Evolutionary conservation across 2,329 filamentous ascomycete species (phyloP).

Genomic region (Raffaelea ambrosiae): DNA sequence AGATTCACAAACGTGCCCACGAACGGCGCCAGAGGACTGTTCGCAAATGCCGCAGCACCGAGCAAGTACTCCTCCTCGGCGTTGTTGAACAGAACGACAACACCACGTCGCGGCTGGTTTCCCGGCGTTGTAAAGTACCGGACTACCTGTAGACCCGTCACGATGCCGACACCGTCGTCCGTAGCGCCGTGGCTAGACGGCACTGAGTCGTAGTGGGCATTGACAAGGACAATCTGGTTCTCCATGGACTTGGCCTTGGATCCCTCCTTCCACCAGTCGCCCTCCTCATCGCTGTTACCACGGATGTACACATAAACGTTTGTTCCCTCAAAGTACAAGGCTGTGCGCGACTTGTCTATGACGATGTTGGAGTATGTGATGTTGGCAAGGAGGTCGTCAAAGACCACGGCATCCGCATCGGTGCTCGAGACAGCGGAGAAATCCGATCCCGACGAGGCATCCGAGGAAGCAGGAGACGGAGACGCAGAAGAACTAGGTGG

Average conservation of each 20-base stretch:
- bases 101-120: slow-evolving; percentile 66
- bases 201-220: slow-evolving; percentile 88
- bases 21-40: slow-evolving; percentile 72
- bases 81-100: slow-evolving; percentile 86
- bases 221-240: slow-evolving; percentile 77
- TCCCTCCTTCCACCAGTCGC: slow-evolving; percentile 57
- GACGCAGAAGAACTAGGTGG: too few species aligned
- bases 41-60: slow-evolving; percentile 75
- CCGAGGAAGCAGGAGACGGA: neutral
- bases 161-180: slow-evolving; percentile 84
- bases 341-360: slow-evolving; percentile 19
- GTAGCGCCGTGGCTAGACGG: slow-evolving; percentile 89
- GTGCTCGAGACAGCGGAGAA: neutral
- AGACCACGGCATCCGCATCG: slow-evolving; percentile 43
- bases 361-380: slow-evolving; percentile 52
- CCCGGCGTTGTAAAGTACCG: slow-evolving; percentile 71
- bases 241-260: slow-evolving; percentile 28
- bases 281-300: slow-evolving; percentile 64
- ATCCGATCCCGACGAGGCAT: neutral
- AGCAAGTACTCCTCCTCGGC: slow-evolving; percentile 90
- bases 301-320: slow-evolving; percentile 91
- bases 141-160: slow-evolving; percentile 78
- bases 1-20: slow-evolving; percentile 88
- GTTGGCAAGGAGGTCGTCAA: slow-evolving; percentile 74
- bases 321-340: slow-evolving; percentile 81